Conservation (phyloP, 192 early-diverging fungal genomes). For the Coemansia sp. region DNA sequence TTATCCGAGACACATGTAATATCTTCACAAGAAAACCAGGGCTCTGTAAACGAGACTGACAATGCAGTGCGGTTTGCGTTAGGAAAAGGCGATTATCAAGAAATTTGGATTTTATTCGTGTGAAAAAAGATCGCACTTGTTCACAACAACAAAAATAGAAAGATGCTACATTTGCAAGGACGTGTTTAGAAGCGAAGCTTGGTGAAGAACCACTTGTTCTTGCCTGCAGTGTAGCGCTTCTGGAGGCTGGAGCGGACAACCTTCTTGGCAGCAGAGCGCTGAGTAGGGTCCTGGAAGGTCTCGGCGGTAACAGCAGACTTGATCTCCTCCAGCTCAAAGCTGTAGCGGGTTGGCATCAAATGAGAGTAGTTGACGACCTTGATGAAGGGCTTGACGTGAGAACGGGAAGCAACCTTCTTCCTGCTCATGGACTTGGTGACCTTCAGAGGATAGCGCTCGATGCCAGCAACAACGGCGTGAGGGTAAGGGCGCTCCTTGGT, state of each 20-base stretch:
- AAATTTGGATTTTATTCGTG: conserved; percentile 6
- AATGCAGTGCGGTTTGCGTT: too few relatives aligned
- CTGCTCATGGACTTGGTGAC: conserved; percentile 93
- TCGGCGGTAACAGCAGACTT: conserved; percentile 85
- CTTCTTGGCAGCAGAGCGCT: conserved; percentile 88
- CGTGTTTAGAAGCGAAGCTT: conserved; percentile 90
- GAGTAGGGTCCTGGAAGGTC: conserved; percentile 92
- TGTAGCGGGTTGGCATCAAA: conserved; percentile 99
- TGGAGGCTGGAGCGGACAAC: conserved; percentile 94
- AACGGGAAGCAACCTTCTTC: conserved; percentile 95
- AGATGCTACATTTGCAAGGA: conserved; percentile 8
- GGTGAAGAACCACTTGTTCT: conserved; percentile 99
- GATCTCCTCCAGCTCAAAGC: conserved; percentile 91
- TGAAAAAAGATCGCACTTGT: not conserved
- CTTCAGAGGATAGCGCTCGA: conserved; percentile 97
- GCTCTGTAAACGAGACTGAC: too few relatives aligned
- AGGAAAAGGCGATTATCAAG: too few relatives aligned
- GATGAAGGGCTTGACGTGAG: conserved; percentile 98
- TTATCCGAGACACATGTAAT: not conserved
- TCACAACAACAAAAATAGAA: conserved; percentile 2
- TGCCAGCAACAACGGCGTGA: conserved; percentile 97
- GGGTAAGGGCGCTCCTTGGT: conserved; percentile 95
- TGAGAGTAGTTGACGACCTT: conserved; percentile 99
- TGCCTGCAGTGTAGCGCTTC: conserved; percentile 96
- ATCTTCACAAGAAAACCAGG: not conserved